Conservation (phyloP, 352 stramenopile species). For the Globisporangium iwayamae region DNA sequence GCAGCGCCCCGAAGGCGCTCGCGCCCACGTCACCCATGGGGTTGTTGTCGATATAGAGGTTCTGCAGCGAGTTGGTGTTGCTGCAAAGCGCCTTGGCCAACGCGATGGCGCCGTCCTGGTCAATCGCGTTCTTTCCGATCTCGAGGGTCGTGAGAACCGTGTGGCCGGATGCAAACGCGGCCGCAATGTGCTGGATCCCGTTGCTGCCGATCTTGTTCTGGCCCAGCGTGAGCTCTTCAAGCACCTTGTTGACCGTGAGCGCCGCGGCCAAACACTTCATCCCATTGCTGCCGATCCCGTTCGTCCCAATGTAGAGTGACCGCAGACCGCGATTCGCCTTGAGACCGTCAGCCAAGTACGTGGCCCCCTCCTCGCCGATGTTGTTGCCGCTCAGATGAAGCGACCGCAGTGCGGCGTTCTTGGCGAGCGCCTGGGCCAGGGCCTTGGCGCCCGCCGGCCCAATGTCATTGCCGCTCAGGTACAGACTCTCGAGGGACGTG, state of each 20-base stretch:
- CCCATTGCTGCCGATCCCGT: constrained; percentile 66
- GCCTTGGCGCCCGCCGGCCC: constrained; percentile 44
- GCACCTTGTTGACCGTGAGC: constrained; percentile 47
- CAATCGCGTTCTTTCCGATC: constrained; percentile 75
- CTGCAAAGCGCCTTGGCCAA: constrained; percentile 64
- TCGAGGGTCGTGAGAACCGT: constrained; percentile 66
- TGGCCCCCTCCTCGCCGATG: constrained; percentile 71
- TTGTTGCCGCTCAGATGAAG: constrained; percentile 83
- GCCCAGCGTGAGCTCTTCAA: constrained; percentile 72
- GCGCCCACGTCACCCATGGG: constrained; percentile 73
- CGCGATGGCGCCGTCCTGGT: constrained; percentile 58
- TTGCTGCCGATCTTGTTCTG: constrained; percentile 72
- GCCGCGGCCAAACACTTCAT: constrained; percentile 56
- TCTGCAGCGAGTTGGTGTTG: constrained; percentile 53
- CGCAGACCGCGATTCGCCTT: constrained; percentile 44
- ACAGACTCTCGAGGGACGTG: constrained; percentile 61
- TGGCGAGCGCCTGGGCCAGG: constrained; percentile 42
- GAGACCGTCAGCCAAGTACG: constrained; percentile 47
- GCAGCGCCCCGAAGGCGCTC: constrained; percentile 57
- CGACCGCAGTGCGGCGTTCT: constrained; percentile 57
- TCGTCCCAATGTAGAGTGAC: constrained; percentile 75
- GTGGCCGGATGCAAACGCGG: constrained; percentile 46
- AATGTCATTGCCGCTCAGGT: constrained; percentile 82
- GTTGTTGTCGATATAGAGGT: constrained; percentile 85
- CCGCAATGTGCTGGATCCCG: constrained; percentile 55